phyloP scores from a whole-genome alignment of 345 rosid genomes.

The Corchorus capsularis region DNA sequence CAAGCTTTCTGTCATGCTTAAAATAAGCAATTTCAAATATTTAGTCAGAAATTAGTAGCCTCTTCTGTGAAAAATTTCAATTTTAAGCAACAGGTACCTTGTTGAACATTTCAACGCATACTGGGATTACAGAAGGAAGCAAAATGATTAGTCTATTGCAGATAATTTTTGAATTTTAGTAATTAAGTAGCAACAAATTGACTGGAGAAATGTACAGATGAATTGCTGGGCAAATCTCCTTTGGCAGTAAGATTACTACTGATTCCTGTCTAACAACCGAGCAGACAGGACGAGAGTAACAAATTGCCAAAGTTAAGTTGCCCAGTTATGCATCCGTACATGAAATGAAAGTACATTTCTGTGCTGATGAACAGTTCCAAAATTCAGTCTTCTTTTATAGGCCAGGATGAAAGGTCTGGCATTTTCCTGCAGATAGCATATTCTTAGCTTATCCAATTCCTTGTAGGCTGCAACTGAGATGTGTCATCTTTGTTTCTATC shows the following conservation, averaged over 20 bases:
- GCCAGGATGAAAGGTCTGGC: not conserved
- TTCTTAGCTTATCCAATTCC: slow-evolving; percentile 25
- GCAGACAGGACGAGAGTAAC: slow-evolving; percentile 3
- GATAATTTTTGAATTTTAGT: too few relatives aligned
- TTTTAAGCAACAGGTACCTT: not conserved
- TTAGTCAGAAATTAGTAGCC: not conserved
- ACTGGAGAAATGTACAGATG: slow-evolving; percentile 20
- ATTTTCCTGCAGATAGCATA: slow-evolving; percentile 24
- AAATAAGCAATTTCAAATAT: not conserved
- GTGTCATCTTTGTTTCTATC: not conserved
- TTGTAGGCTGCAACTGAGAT: not conserved
- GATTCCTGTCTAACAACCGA: not conserved
- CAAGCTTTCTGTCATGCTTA: not conserved
- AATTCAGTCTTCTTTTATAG: slow-evolving; percentile 7
- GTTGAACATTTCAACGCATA: not conserved
- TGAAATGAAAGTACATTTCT: not conserved
- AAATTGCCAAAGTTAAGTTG: slow-evolving; percentile 41
- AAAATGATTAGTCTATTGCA: not conserved
- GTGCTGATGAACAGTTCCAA: slow-evolving; percentile 10
- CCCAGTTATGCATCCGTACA: slow-evolving; percentile 35
- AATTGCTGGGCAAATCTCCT: slow-evolving; percentile 54
- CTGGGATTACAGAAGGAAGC: not conserved
- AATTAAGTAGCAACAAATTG: not conserved
- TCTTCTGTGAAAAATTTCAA: not conserved
- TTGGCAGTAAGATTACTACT: slow-evolving; percentile 40